Conservation (phyloP, 345 rosid genomes). For the Eucalyptus curtisii region DNA sequence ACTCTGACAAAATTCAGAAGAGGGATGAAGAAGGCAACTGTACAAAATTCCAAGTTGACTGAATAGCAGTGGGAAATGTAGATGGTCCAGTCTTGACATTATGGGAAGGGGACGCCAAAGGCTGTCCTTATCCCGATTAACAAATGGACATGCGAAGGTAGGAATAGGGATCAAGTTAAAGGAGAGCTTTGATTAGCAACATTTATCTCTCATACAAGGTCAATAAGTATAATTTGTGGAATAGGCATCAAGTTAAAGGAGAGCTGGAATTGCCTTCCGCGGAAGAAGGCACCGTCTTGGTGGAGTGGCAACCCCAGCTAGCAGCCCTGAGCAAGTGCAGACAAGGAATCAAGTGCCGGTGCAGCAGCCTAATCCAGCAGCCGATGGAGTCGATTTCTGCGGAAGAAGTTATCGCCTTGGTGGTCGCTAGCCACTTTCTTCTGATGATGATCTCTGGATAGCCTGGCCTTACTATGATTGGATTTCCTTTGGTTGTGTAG, state of each 20-base stretch:
- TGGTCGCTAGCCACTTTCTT: not conserved
- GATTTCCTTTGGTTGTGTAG: not conserved
- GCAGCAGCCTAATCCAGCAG: not conserved
- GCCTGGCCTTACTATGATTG: not conserved
- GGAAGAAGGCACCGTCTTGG: constrained; percentile 40
- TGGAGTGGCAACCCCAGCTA: not conserved
- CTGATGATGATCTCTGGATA: not conserved
- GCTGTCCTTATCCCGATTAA: not conserved
- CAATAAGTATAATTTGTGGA: not conserved
- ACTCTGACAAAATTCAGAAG: not conserved
- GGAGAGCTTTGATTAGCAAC: not conserved
- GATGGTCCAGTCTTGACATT: not conserved
- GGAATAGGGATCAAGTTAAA: not conserved
- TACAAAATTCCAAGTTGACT: not conserved
- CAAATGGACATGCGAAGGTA: not conserved
- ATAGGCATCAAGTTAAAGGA: no score
- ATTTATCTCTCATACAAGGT: not conserved
- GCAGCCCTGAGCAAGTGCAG: not conserved
- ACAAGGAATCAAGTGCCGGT: not conserved
- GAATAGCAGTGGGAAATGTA: not conserved
- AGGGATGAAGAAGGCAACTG: not conserved
- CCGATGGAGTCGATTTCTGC: not conserved
- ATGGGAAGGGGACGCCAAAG: not conserved
- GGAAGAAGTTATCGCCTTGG: not conserved
- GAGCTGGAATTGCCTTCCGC: constrained; percentile 29